Conservation (phyloP, 2,329 filamentous ascomycete genomes). For the Trichoderma cornu-damae region DNA sequence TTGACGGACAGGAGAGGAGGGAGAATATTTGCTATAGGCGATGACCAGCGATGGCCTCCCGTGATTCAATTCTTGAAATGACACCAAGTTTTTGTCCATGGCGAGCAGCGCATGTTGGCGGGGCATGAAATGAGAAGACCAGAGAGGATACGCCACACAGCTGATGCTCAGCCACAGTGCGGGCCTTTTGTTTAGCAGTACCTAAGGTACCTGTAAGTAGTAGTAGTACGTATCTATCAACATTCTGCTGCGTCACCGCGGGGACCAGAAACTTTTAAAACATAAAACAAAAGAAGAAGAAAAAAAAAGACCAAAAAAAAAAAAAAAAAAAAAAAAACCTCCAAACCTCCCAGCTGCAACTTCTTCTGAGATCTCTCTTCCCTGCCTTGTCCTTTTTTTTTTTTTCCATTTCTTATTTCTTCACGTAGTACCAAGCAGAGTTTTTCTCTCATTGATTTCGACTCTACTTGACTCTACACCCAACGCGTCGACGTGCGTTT, state of each 20-base stretch:
- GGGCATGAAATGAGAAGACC: conserved; percentile 10
- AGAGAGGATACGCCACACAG: background rate
- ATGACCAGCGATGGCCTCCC: no score
- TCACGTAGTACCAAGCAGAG: no score
- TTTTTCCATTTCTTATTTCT: background rate
- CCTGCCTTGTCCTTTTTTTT: background rate
- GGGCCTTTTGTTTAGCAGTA: background rate
- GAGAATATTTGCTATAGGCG: no score
- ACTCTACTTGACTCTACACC: background rate
- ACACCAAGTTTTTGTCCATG: no score
- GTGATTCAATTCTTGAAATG: no score
- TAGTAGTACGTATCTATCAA: no score
- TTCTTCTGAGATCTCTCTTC: background rate
- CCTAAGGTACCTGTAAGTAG: no score
- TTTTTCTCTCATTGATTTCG: background rate
- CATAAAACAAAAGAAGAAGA: background rate
- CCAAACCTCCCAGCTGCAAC: background rate
- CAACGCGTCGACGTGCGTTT: background rate
- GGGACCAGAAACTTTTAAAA: conserved; percentile 9
- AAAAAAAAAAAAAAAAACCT: no score
- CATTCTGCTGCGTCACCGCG: conserved; percentile 19
- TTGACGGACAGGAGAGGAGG: no score
- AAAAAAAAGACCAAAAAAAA: background rate
- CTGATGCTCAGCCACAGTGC: conserved; percentile 13
- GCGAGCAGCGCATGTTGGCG: background rate